Percentiles rank a stretch among this genome's conserved stretches.
Evolutionary conservation across 257 asterid genomes (phyloP).

Genomic region (Leonotis leonurus): DNA sequence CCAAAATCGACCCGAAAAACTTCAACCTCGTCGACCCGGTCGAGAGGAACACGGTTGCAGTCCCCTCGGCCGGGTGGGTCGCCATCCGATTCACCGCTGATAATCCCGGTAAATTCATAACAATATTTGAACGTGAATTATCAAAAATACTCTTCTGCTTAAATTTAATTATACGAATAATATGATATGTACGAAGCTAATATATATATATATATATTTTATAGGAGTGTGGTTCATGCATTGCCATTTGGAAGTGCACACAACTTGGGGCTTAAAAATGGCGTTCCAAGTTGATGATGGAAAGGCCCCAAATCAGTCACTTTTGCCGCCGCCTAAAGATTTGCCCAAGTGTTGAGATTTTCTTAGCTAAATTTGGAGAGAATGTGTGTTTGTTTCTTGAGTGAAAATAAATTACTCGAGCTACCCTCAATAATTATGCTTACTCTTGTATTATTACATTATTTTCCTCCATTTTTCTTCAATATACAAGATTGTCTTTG

Average conservation of each 20-base stretch:
- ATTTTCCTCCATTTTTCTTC: neutral
- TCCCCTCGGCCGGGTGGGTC: slow-evolving; percentile 65
- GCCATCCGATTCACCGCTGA: slow-evolving; percentile 59
- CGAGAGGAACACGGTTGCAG: slow-evolving; percentile 60
- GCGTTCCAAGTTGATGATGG: slow-evolving; percentile 91
- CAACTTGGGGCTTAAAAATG: slow-evolving; percentile 94
- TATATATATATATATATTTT: too few species aligned
- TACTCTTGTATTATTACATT: neutral
- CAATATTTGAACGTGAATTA: too few species aligned
- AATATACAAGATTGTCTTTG: neutral
- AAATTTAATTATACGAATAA: too few species aligned
- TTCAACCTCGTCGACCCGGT: slow-evolving; percentile 60
- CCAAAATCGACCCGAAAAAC: slow-evolving; percentile 36
- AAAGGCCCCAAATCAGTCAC: slow-evolving; percentile 60
- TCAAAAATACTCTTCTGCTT: too few species aligned
- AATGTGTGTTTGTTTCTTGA: slow-evolving; percentile 19
- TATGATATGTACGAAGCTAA: too few species aligned
- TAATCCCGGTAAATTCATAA: slow-evolving; percentile 51
- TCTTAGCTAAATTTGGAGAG: neutral
- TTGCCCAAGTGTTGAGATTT: slow-evolving; percentile 53
- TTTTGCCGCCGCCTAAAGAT: slow-evolving; percentile 82
- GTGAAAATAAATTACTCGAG: slow-evolving; percentile 24
- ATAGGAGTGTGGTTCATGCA: slow-evolving; percentile 98
- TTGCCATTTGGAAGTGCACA: slow-evolving; percentile 88
- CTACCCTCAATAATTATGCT: slow-evolving; percentile 25